phyloP scores from a whole-genome alignment of 176 grass and related monocot species.

The Raddia guianensis region DNA sequence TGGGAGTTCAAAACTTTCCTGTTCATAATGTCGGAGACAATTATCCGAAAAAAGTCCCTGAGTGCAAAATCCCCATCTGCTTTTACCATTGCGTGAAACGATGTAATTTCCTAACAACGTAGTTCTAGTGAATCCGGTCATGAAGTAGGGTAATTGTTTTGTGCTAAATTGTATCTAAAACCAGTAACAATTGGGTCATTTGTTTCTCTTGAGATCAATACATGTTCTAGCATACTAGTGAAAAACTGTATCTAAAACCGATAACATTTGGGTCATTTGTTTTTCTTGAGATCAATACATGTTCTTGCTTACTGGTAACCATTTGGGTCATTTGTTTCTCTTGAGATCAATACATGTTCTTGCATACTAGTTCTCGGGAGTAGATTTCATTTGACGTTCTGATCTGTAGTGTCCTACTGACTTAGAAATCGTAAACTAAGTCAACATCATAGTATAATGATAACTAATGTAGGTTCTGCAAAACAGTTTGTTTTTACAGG shows the following conservation, averaged over 20 bases:
- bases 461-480: slow-evolving; percentile 46
- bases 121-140: slow-evolving; percentile 18
- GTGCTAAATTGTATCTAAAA: slow-evolving; percentile 1
- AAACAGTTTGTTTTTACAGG: slow-evolving; percentile 92
- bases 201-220: slow-evolving; percentile 29
- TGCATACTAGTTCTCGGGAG: slow-evolving; percentile 23
- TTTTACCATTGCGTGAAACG: slow-evolving; percentile 20
- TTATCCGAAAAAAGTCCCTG: slow-evolving; percentile 11
- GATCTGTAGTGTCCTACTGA: slow-evolving; percentile 19
- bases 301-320: neutral
- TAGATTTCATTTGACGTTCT: slow-evolving; percentile 3
- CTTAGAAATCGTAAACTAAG: slow-evolving; percentile 30
- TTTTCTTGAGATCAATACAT: slow-evolving; percentile 25
- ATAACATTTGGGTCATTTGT: slow-evolving; percentile 1
- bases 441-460: slow-evolving; percentile 14
- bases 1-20: slow-evolving; percentile 16
- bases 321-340: slow-evolving; percentile 21
- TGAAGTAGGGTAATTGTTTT: slow-evolving; percentile 14
- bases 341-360: slow-evolving; percentile 23
- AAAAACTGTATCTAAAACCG: neutral
- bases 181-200: neutral
- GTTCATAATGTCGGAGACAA: slow-evolving; percentile 11
- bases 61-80: slow-evolving; percentile 1
- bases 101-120: slow-evolving; percentile 6
- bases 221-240: slow-evolving; percentile 25